Evolutionary conservation across 345 rosid species (phyloP), one percentile per base, ranked within the genome.

Genomic region (Dipteronia dyeriana): DNA sequence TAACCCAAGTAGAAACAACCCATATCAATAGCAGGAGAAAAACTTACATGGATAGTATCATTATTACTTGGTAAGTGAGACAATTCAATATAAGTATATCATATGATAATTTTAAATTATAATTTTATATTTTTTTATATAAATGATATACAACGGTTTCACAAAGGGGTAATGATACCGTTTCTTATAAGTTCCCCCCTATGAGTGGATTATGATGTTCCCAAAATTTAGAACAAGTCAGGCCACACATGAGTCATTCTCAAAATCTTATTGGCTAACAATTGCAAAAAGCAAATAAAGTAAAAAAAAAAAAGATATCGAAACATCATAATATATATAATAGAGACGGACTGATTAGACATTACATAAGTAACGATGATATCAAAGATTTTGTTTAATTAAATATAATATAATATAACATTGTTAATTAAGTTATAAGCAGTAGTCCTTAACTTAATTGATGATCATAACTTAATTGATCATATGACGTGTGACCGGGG

Each of bases 321-420:
- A 53, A 12, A 23, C 43, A 61, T 49, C 66, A 67, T 70, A 23
- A 38, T 74, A 71, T 45, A 34, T 34, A 34, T 34, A 3, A 4
- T 26, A 70, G 34, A 66, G 80, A 72, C 81, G 77, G 26, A 26
- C 1, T 1, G 79, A 79, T 34, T 72, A 60, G 85, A 80, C 75
- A 76, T 68, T 57, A 73, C 71, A 60, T 73, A 76, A 79, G 83
- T 81, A 84, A 89, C 83, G 78, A 76, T 77, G 82, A 75, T 71
- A 80, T 75, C 7, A 71, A 59, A 70, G 81, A 65, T 82, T 69
- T 79, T 82, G 77, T 80, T 74, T 19, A 69, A 57, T 70, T 34
- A 75, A 9, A n/a, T 39, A 39, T 66, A 17, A 19, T 41, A 63
- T 61, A 51, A 34, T 38, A 22, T n/a, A 70, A 51, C 43, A 73